These are phyloP conservation scores for Gossypium trilobum DNA, from an alignment of 441 rosid genomes.

Conservation along the genomic window DNA sequence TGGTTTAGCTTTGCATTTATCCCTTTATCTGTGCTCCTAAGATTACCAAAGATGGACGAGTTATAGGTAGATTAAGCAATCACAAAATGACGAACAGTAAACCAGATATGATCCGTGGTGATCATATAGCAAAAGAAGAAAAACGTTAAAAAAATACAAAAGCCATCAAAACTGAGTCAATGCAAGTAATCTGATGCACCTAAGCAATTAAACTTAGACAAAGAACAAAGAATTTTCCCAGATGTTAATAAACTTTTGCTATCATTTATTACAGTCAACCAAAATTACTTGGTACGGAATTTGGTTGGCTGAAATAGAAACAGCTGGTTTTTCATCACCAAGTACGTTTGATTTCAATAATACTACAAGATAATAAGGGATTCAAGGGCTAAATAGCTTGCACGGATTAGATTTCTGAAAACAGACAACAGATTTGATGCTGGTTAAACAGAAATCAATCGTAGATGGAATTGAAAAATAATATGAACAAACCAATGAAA, in stretches of 20 bases:
- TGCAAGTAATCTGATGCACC: too few relatives aligned
- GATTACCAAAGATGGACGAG: constrained; percentile 10
- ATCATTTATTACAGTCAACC: too few relatives aligned
- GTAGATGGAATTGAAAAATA: not conserved
- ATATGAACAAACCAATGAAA: constrained; percentile 7
- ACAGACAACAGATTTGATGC: not conserved
- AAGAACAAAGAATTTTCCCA: too few relatives aligned
- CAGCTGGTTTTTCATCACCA: not conserved
- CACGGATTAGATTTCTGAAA: not conserved
- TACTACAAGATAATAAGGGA: not conserved
- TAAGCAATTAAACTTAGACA: too few relatives aligned
- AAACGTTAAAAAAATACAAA: too few relatives aligned
- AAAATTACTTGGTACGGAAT: too few relatives aligned
- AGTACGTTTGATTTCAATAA: not conserved
- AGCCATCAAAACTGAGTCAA: too few relatives aligned
- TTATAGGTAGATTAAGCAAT: not conserved
- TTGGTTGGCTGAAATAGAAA: not conserved
- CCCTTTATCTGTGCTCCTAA: constrained; percentile 19
- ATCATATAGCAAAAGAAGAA: too few relatives aligned
- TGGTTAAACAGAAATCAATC: not conserved
- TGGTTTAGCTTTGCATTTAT: constrained; percentile 18
- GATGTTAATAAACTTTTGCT: too few relatives aligned
- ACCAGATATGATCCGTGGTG: too few relatives aligned
- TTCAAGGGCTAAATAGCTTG: not conserved
- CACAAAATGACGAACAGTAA: not conserved